A percentile compares a stretch with the other conserved stretches of the same genome.
Evolutionary conservation across 805 yeast genomes (phyloP).

Genomic region (Kuraishia floccosa): DNA sequence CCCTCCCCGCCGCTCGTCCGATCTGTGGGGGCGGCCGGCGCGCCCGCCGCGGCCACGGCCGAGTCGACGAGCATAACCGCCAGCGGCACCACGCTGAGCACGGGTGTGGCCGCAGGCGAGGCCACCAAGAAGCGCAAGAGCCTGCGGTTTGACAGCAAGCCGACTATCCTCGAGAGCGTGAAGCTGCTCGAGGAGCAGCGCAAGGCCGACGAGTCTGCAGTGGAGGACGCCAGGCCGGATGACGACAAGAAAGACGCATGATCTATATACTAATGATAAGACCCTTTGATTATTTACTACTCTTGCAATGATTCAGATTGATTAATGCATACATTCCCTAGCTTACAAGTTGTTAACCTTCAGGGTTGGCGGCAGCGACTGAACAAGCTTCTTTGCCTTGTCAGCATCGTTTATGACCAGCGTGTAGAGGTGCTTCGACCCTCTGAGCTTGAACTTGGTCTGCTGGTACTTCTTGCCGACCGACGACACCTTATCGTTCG

Average conservation of each 20-base stretch:
- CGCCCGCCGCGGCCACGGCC: too few species aligned
- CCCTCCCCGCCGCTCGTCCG: too few species aligned
- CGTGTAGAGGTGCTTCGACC: constrained; percentile 89
- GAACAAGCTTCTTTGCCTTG: constrained; percentile 96
- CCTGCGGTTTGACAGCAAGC: constrained; percentile 13
- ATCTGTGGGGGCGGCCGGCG: too few species aligned
- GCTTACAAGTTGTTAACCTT: constrained; percentile 37
- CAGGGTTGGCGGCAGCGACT: constrained; percentile 93
- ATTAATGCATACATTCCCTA: background rate
- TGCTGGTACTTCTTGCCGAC: constrained; percentile 80
- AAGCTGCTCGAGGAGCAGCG: background rate
- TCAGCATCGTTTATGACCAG: constrained; percentile 89
- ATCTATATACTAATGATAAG: background rate
- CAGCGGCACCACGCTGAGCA: too few species aligned
- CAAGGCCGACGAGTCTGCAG: constrained; percentile 1
- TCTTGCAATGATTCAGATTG: background rate
- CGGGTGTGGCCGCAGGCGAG: constrained; percentile 15
- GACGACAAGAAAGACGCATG: background rate
- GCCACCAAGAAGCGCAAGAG: constrained; percentile 13
- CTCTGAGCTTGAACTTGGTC: constrained; percentile 99
- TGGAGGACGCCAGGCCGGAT: background rate
- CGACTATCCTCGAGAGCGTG: constrained; percentile 7
- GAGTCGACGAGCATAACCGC: too few species aligned
- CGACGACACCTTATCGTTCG: constrained; percentile 74
- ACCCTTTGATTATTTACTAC: background rate